A percentile compares a stretch with the other conserved stretches of the same genome.
Evolutionary conservation across 108 stramenopile species (phyloP).

Genomic region (Skeletonema marinoi): DNA sequence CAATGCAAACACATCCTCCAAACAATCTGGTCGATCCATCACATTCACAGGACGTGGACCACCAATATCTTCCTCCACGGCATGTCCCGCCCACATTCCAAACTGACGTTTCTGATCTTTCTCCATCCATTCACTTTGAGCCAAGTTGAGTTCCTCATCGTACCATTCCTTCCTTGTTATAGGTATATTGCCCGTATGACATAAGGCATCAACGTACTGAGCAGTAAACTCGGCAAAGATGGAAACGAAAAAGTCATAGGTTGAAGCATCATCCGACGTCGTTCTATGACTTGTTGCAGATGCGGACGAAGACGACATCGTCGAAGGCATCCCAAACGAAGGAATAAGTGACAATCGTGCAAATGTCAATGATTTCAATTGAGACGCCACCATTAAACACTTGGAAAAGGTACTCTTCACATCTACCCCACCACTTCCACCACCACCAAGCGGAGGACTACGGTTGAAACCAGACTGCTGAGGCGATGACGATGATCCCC

Average conservation of each 20-base stretch:
- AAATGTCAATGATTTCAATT: slow-evolving; percentile 75
- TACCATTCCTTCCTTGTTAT: slow-evolving; percentile 72
- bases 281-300: slow-evolving; percentile 7
- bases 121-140: slow-evolving; percentile 56
- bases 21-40: slow-evolving; percentile 77
- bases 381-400: slow-evolving; percentile 57
- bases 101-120: slow-evolving; percentile 63
- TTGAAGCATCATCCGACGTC: slow-evolving; percentile 13
- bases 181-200: slow-evolving; percentile 58
- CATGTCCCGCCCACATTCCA: slow-evolving; percentile 54
- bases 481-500: slow-evolving; percentile 12
- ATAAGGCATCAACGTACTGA: slow-evolving; percentile 64
- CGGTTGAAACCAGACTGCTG: neutral
- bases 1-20: slow-evolving; percentile 84
- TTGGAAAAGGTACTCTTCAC: slow-evolving; percentile 49
- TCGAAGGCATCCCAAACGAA: slow-evolving; percentile 40
- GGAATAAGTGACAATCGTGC: slow-evolving; percentile 67
- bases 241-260: slow-evolving; percentile 68
- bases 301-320: slow-evolving; percentile 13
- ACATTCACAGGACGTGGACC: slow-evolving; percentile 72
- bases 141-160: slow-evolving; percentile 62
- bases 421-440: slow-evolving; percentile 21
- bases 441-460: neutral
- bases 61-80: slow-evolving; percentile 20
- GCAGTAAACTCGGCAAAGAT: slow-evolving; percentile 69